phyloP scores from a whole-genome alignment of 768 basidiomycete species.

The Cystoderma amianthinum region DNA sequence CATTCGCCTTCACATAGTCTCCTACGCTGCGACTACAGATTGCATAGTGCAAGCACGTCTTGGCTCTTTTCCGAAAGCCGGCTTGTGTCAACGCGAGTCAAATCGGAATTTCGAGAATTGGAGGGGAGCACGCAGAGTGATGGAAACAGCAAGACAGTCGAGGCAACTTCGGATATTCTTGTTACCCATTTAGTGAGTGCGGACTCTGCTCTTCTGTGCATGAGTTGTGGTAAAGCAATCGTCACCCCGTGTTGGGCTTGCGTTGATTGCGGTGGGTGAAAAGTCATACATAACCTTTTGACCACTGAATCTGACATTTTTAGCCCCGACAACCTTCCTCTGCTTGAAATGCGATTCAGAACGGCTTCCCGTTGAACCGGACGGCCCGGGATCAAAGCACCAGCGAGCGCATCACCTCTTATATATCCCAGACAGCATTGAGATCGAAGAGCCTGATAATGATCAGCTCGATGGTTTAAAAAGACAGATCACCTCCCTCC shows the following conservation, averaged over 20 bases:
- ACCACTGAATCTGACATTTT: background rate
- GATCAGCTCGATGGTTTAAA: background rate
- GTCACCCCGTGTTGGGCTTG: background rate
- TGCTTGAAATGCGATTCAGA: background rate
- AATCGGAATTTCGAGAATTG: background rate
- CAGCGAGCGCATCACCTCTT: background rate
- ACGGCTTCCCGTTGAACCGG: background rate
- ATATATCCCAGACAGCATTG: background rate
- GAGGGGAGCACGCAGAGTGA: background rate
- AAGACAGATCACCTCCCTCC: background rate
- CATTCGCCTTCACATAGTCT: slow-evolving; percentile 1
- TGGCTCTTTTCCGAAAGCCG: background rate
- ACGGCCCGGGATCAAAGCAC: background rate
- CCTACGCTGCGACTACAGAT: background rate
- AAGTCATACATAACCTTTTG: background rate
- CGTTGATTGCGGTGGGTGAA: background rate
- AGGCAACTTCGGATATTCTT: too few species aligned
- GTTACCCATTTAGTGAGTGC: too few species aligned
- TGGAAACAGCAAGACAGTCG: too few species aligned
- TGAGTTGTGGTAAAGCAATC: background rate
- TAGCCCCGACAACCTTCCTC: background rate
- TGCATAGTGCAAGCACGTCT: background rate
- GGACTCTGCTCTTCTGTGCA: background rate
- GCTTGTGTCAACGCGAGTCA: background rate
- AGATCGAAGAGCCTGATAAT: background rate